Base-by-base conservation (phyloP, 208 protist genomes). In the Leptomonas pyrrhocoris region DNA sequence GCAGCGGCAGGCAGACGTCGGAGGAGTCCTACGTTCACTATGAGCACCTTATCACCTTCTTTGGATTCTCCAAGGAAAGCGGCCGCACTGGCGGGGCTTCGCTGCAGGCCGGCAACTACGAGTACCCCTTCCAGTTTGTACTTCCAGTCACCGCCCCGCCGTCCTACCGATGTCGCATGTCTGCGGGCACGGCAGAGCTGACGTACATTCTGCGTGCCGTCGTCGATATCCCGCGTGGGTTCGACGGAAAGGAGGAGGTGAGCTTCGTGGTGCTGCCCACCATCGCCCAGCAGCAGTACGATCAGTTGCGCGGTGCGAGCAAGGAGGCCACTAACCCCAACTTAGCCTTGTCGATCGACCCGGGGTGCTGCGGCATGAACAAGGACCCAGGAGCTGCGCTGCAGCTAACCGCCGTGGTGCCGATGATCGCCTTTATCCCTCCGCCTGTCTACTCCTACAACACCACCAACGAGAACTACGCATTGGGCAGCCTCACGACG, bases 41-140 rank as follows among this genome's bases (percentile, higher is more conserved):
- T 43, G 21, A 81, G 27, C 66, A 81, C 40, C 56, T 81, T 66
- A 70, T 79, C 69, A 84, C 79, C 43, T 72, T 81, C 53, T 88
- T 84, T 55, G 79, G 78, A 0, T 80, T 77, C 57, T 80, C 79
- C 9, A 74, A 73, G 58, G 62, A 71, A 55, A 74, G 75, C 55
- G 76, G 79, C 8, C 66, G 73, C 55, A 66, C 64, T 12, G 78
- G 75, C 28, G 79, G 79, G 1, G 79, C 78, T 3, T 68, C 64
- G 63, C 73, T 88, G 34, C 49, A 42, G 38, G 40, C n/a, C 0
- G 80, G 75, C 25, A 62, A 28, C 43, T 86, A 86, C 71, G 61
- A 75, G 63, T 86, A 80, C 54, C 80, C 75, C 12, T 82, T 85
- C 12, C 36, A 72, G 36, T 64, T 81, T n/a, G 53, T 38, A 11